phyloP scores from a whole-genome alignment of 2,329 filamentous ascomycete genomes.

The Aspergillus fischeri region DNA sequence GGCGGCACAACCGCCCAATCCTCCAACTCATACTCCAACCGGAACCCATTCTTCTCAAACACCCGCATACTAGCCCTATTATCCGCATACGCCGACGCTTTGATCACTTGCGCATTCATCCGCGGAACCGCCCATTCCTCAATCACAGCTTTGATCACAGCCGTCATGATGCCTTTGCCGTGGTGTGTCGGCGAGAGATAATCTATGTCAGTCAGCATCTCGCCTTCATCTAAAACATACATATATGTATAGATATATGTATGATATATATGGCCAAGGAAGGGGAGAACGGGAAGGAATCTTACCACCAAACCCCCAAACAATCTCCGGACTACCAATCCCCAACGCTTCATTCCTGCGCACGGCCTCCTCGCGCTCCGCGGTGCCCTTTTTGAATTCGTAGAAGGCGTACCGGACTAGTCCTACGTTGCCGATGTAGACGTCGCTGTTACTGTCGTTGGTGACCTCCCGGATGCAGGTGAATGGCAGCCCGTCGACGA shows the following conservation, averaged over 20 bases:
- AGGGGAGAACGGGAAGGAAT: neutral
- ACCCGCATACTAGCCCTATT: conserved; percentile 25
- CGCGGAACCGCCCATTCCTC: conserved; percentile 23
- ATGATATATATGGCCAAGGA: neutral
- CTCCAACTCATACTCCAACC: conserved; percentile 12
- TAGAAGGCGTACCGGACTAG: conserved; percentile 22
- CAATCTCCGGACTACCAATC: conserved; percentile 19
- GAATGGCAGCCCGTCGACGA: conserved; percentile 20
- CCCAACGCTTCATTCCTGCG: conserved; percentile 15
- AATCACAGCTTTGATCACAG: conserved; percentile 18
- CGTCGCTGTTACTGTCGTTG: no score
- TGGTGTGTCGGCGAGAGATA: conserved; percentile 24
- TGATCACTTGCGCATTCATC: conserved; percentile 24
- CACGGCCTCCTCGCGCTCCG: conserved; percentile 13
- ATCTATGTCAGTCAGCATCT: conserved; percentile 11
- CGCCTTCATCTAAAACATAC: neutral
- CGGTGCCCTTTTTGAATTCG: conserved; percentile 14
- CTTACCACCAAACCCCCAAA: conserved; percentile 24
- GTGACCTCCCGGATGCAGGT: conserved; percentile 14
- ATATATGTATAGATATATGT: no score
- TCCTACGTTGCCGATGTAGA: conserved; percentile 21
- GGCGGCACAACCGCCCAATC: conserved; percentile 13
- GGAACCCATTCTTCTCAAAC: conserved; percentile 27
- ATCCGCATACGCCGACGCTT: conserved; percentile 17
- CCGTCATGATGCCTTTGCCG: conserved; percentile 27